Percentiles rank a stretch among this genome's conserved stretches.
phyloP scores from a whole-genome alignment of 345 rosid genomes.

The Salix exigua region DNA sequence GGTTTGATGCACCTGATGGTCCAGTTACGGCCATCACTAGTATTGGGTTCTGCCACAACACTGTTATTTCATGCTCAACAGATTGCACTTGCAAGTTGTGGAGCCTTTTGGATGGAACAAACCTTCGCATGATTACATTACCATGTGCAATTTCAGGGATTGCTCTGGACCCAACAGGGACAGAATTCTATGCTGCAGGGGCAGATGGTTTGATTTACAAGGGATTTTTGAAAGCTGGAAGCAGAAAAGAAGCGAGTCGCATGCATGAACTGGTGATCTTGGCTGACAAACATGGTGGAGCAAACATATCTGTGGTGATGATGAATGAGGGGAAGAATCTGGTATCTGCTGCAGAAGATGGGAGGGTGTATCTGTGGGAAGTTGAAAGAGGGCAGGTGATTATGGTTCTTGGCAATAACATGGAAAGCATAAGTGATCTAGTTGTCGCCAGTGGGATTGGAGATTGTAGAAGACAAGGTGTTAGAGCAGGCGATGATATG shows the following conservation, averaged over 20 bases:
- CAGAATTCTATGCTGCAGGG: conserved; percentile 38
- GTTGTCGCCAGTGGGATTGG: conserved; percentile 24
- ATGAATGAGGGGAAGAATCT: conserved; percentile 29
- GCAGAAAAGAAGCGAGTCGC: not conserved
- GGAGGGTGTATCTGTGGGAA: conserved; percentile 34
- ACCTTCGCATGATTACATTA: conserved; percentile 21
- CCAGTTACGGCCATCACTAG: conserved; percentile 30
- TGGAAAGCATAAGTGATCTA: conserved; percentile 30
- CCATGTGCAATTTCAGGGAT: conserved; percentile 34
- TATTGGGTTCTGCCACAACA: conserved; percentile 12
- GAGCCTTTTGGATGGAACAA: conserved; percentile 27
- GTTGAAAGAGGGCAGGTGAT: conserved; percentile 20
- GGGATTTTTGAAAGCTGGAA: conserved; percentile 14
- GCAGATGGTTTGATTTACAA: conserved; percentile 40
- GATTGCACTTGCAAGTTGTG: conserved; percentile 42
- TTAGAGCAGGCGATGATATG: not conserved
- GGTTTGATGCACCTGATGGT: conserved; percentile 36
- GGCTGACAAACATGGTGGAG: conserved; percentile 26
- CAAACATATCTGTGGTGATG: conserved; percentile 29
- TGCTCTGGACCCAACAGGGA: conserved; percentile 24
- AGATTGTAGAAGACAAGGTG: not conserved
- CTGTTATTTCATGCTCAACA: conserved; percentile 32
- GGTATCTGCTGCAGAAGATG: conserved; percentile 47
- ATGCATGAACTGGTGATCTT: conserved; percentile 5
- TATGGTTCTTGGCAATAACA: conserved; percentile 18